Conservation (phyloP, 257 asterid species). For the Rubia yunnanensis region DNA sequence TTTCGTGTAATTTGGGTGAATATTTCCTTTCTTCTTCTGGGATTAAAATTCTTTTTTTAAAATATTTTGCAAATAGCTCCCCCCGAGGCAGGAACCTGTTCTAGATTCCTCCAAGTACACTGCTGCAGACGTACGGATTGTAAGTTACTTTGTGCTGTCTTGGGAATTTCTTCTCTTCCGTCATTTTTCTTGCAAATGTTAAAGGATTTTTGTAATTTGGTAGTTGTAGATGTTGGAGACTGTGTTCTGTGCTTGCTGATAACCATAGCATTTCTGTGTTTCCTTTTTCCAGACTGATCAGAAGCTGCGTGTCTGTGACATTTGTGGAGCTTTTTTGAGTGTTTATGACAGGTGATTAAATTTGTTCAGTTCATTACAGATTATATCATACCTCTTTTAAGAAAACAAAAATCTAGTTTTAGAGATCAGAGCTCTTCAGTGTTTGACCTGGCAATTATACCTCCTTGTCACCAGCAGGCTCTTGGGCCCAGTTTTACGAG, state of each 20-base stretch:
- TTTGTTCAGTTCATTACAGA: conserved; percentile 7
- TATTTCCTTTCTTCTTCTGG: neutral
- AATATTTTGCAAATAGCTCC: conserved; percentile 9
- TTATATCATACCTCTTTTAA: conserved; percentile 21
- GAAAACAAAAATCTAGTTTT: conserved; percentile 30
- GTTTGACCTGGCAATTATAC: conserved; percentile 78
- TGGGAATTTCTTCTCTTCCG: neutral
- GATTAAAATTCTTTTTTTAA: neutral
- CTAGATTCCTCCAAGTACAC: conserved; percentile 19
- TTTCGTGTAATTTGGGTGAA: neutral
- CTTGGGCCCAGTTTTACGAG: conserved; percentile 98
- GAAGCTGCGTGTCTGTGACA: conserved; percentile 98
- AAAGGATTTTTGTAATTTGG: neutral
- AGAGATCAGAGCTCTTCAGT: conserved; percentile 45
- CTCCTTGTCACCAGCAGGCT: conserved; percentile 99
- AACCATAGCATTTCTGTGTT: conserved; percentile 21
- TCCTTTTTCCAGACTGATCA: conserved; percentile 79
- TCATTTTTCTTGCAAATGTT: neutral
- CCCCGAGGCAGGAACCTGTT: conserved; percentile 16
- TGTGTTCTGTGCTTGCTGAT: neutral
- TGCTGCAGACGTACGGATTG: conserved; percentile 26
- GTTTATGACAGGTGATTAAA: conserved; percentile 71
- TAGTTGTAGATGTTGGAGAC: neutral
- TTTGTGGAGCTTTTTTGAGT: conserved; percentile 95
- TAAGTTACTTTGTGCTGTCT: conserved; percentile 7